Conservation (phyloP, 1,139 yeast species). For the Yamadazyma jaroonii region DNA sequence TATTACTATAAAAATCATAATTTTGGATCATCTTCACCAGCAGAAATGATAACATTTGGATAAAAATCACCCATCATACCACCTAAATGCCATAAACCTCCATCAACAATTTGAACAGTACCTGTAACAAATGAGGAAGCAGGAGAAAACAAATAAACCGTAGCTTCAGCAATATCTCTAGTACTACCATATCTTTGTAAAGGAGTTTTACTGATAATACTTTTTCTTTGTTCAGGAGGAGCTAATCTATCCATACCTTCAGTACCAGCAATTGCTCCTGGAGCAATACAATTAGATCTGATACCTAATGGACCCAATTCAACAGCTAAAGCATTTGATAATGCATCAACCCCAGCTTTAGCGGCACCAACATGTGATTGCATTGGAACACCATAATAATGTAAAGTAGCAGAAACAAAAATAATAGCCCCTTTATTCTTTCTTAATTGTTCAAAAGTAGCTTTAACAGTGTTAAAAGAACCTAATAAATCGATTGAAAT, state of each 20-base stretch:
- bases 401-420: slow-evolving; percentile 83
- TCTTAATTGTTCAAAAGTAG: slow-evolving; percentile 62
- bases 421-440: slow-evolving; percentile 68
- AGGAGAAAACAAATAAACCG: slow-evolving; percentile 78
- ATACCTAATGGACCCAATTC: slow-evolving; percentile 89
- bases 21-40: slow-evolving; percentile 15
- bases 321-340: slow-evolving; percentile 77
- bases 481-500: slow-evolving; percentile 83
- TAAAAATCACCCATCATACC: slow-evolving; percentile 26
- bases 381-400: slow-evolving; percentile 82
- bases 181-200: slow-evolving; percentile 74
- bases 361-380: slow-evolving; percentile 91
- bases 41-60: slow-evolving; percentile 28
- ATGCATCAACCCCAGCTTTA: slow-evolving; percentile 89
- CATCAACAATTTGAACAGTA: slow-evolving; percentile 79
- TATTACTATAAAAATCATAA: slow-evolving; percentile 4
- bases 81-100: slow-evolving; percentile 86
- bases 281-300: slow-evolving; percentile 79
- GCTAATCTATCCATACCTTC: slow-evolving; percentile 70
- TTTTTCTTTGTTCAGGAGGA: slow-evolving; percentile 29
- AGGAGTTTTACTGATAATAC: slow-evolving; percentile 54
- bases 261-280: slow-evolving; percentile 79
- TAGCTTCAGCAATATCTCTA: slow-evolving; percentile 83
- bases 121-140: slow-evolving; percentile 83
- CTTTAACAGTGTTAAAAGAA: slow-evolving; percentile 83